A percentile compares a stretch with the other conserved stretches of the same genome.
These are phyloP conservation scores for Acorus calamus DNA, from an alignment of 106 monocot genomes.

Conservation along the genomic window DNA sequence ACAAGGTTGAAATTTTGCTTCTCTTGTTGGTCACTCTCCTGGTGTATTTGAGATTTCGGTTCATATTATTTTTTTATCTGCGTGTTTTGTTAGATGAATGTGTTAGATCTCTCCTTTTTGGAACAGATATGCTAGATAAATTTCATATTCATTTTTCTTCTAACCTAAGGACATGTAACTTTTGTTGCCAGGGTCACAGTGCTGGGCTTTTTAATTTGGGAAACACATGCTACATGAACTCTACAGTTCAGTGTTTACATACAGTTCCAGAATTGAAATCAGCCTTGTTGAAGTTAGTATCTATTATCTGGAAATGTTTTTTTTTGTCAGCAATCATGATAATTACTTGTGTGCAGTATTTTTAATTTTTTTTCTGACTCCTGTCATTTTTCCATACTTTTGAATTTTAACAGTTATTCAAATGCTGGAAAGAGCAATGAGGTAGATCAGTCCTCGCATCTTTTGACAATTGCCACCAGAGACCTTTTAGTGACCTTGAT, in stretches of 20 bases:
- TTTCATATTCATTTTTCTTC: no score
- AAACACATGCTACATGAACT: slow-evolving; percentile 99
- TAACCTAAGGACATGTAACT: background rate
- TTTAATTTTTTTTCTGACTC: background rate
- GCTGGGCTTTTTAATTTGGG: slow-evolving; percentile 89
- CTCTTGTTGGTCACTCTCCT: no score
- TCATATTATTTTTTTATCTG: no score
- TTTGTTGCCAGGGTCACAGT: slow-evolving; percentile 59
- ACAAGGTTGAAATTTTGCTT: no score
- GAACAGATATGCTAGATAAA: no score
- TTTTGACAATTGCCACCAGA: slow-evolving; percentile 79
- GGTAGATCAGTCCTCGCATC: slow-evolving; percentile 78
- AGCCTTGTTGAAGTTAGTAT: slow-evolving; percentile 57
- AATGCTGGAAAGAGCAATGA: slow-evolving; percentile 61
- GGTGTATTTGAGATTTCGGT: no score
- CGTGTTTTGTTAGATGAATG: no score
- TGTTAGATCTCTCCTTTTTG: no score
- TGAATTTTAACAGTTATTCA: slow-evolving; percentile 46
- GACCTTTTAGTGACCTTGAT: slow-evolving; percentile 88
- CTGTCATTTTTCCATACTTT: background rate
- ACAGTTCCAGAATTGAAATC: slow-evolving; percentile 91
- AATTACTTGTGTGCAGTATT: background rate
- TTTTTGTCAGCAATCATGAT: background rate
- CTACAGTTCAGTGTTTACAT: slow-evolving; percentile 92
- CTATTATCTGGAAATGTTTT: background rate